Percentiles rank a stretch among this genome's conserved stretches.
phyloP scores from a whole-genome alignment of 2,329 filamentous ascomycete genomes.

The Ceratocystiopsis brevicomis region DNA sequence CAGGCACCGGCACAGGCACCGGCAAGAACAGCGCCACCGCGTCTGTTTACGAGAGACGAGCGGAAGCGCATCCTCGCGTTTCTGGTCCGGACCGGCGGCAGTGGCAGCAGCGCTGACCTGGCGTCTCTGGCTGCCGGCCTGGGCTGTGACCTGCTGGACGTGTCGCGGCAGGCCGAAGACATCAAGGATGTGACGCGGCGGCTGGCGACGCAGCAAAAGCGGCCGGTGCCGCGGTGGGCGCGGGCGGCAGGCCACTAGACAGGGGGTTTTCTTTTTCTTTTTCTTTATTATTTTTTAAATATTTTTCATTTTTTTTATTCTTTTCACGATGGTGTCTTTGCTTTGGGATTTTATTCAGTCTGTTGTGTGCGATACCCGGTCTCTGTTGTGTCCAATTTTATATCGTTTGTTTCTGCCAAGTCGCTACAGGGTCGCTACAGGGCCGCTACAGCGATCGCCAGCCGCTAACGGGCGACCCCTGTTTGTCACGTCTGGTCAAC shows the following conservation, averaged over 20 bases:
- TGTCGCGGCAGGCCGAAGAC: conserved; percentile 3
- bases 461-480: too few relatives aligned
- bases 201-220: background rate
- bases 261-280: background rate
- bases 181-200: conserved; percentile 6
- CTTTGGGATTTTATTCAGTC: background rate
- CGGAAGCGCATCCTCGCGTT: background rate
- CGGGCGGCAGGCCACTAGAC: conserved; percentile 1
- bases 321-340: background rate
- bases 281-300: too few relatives aligned
- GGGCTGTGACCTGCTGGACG: conserved; percentile 3
- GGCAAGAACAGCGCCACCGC: too few relatives aligned
- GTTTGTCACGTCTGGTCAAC: too few relatives aligned
- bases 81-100: background rate
- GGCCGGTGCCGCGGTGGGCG: conserved; percentile 5
- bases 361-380: background rate
- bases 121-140: conserved; percentile 4
- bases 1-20: too few relatives aligned
- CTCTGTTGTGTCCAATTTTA: too few relatives aligned
- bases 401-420: too few relatives aligned
- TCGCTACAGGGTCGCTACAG: too few relatives aligned
- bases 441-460: too few relatives aligned
- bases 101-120: conserved; percentile 1
- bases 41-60: background rate
- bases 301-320: background rate